Evolutionary conservation across 2,329 filamentous ascomycete genomes (phyloP).

Genomic region (Xylaria sp.): DNA sequence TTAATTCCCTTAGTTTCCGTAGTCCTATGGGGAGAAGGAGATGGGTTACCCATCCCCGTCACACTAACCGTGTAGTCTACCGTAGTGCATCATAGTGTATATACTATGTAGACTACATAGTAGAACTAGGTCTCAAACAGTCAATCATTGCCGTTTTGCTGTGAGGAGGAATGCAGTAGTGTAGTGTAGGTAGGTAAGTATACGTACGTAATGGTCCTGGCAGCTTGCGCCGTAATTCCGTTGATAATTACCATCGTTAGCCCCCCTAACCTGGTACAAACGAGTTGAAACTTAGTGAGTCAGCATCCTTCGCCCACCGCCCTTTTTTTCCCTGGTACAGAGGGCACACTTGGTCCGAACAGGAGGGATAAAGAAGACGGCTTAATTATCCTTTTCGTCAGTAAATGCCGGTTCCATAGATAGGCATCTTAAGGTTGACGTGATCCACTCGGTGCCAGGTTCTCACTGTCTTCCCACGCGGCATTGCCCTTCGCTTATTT

Average conservation of each 20-base stretch:
- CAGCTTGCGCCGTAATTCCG: background rate
- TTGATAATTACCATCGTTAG: background rate
- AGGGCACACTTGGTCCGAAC: slow-evolving; percentile 18
- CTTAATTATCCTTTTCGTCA: slow-evolving; percentile 10
- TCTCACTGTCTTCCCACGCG: slow-evolving; percentile 3
- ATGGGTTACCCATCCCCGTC: background rate
- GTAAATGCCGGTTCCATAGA: slow-evolving; percentile 11
- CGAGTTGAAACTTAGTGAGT: slow-evolving; percentile 21
- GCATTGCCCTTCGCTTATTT: slow-evolving; percentile 18
- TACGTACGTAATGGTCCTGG: background rate
- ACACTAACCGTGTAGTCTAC: background rate
- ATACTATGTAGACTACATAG: background rate
- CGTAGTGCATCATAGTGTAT: background rate
- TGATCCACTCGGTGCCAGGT: slow-evolving; percentile 19
- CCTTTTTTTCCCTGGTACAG: background rate
- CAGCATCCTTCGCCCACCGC: slow-evolving; percentile 13
- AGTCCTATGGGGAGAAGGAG: background rate
- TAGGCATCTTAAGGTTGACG: slow-evolving; percentile 18
- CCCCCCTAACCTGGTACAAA: slow-evolving; percentile 9
- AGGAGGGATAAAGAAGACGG: slow-evolving; percentile 7
- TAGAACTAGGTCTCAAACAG: background rate
- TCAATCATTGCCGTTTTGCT: slow-evolving; percentile 7
- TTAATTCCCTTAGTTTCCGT: background rate
- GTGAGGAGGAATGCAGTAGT: slow-evolving; percentile 2
- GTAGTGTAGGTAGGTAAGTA: background rate